Conservation (phyloP, 768 basidiomycete genomes). For the Cubamyces sp. region DNA sequence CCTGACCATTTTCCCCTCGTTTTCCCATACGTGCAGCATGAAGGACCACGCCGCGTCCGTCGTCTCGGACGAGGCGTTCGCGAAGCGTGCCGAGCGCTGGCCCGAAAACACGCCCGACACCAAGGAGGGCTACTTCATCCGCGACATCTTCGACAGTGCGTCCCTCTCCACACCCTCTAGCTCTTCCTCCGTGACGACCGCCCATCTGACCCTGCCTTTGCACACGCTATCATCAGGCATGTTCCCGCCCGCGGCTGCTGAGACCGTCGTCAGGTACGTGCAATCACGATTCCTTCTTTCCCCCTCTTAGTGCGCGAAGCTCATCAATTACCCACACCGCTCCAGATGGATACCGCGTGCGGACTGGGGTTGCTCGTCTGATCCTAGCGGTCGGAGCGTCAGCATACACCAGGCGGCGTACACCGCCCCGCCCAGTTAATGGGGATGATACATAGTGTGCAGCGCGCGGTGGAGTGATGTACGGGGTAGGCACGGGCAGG, state of each 20-base stretch:
- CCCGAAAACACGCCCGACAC: conserved; percentile 85
- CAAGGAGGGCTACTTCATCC: conserved; percentile 94
- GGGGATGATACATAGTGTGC: neutral
- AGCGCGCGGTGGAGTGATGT: neutral
- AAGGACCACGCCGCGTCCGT: conserved; percentile 80
- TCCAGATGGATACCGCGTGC: conserved; percentile 89
- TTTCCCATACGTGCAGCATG: conserved; percentile 53
- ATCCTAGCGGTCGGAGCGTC: conserved; percentile 95
- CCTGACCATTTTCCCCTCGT: neutral
- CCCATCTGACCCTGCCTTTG: conserved; percentile 19
- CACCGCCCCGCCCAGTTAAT: conserved; percentile 25
- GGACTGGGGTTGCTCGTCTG: conserved; percentile 95
- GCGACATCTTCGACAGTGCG: conserved; percentile 87
- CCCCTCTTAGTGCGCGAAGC: neutral
- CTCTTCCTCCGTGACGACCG: neutral
- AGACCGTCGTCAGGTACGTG: conserved; percentile 85
- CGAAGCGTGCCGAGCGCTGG: conserved; percentile 75
- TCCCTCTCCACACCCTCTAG: neutral
- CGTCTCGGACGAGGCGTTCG: conserved; percentile 84
- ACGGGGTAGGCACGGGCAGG: neutral
- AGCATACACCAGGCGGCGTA: conserved; percentile 96
- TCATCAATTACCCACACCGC: conserved; percentile 5
- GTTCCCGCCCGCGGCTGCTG: conserved; percentile 87
- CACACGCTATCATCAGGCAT: conserved; percentile 49
- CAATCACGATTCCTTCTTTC: conserved; percentile 3